Percentiles rank a stretch among this genome's conserved stretches.
phyloP scores from a whole-genome alignment of 2,329 filamentous ascomycete species.

The Orbilia ellipsospora region DNA sequence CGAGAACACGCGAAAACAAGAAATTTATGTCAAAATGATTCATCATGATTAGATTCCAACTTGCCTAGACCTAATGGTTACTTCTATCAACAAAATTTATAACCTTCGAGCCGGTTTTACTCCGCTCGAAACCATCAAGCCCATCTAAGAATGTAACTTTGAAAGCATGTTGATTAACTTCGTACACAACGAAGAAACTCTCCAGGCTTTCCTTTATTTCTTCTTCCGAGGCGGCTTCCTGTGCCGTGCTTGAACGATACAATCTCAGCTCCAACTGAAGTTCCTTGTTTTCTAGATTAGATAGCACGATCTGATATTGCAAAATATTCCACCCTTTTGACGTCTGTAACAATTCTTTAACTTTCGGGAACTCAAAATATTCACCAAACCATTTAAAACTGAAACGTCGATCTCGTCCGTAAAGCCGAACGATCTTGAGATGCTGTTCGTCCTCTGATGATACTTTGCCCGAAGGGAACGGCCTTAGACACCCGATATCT shows the following conservation, averaged over 20 bases:
- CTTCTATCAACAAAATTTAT: constrained; percentile 45
- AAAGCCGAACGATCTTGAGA: constrained; percentile 62
- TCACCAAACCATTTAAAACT: constrained; percentile 64
- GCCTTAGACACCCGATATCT: constrained; percentile 64
- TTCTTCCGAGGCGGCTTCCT: background rate
- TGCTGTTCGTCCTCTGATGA: constrained; percentile 55
- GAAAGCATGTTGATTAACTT: constrained; percentile 16
- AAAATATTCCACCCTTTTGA: constrained; percentile 60
- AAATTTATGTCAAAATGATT: no score
- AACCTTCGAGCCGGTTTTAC: constrained; percentile 41
- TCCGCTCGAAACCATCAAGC: constrained; percentile 32
- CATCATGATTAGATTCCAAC: no score
- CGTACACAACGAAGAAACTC: constrained; percentile 12
- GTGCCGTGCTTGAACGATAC: constrained; percentile 11
- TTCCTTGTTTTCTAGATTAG: constrained; percentile 18
- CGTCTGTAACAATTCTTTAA: constrained; percentile 59
- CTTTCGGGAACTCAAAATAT: constrained; percentile 62
- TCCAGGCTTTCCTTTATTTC: background rate
- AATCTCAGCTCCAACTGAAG: constrained; percentile 20
- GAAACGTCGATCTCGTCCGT: constrained; percentile 62
- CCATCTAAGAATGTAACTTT: constrained; percentile 26
- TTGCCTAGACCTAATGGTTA: no score
- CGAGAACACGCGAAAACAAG: no score
- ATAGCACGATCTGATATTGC: constrained; percentile 65
- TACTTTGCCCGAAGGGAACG: constrained; percentile 58